These are phyloP conservation scores for Mycena floridula DNA, from an alignment of 768 basidiomycete genomes.

Conservation along the genomic window DNA sequence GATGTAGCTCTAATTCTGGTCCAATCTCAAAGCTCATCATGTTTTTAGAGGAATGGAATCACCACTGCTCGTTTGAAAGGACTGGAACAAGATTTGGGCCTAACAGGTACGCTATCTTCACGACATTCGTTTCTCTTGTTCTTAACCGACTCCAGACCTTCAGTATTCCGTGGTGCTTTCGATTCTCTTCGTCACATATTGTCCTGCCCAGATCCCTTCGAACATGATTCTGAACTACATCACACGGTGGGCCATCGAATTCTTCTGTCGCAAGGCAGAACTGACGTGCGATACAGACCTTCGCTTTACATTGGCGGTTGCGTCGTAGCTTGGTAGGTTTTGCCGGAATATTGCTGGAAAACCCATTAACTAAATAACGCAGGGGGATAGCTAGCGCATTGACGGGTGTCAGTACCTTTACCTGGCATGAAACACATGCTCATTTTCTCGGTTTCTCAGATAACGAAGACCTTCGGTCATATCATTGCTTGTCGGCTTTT, in stretches of 20 bases:
- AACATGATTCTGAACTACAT: slow-evolving; percentile 60
- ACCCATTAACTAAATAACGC: too few species aligned
- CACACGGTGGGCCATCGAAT: slow-evolving; percentile 31
- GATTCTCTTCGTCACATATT: slow-evolving; percentile 51
- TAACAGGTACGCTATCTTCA: slow-evolving; percentile 27
- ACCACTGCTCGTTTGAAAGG: slow-evolving; percentile 45
- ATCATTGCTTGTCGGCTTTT: slow-evolving; percentile 53
- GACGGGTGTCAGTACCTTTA: too few species aligned
- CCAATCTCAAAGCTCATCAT: neutral
- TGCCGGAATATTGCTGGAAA: too few species aligned
- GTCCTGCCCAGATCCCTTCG: slow-evolving; percentile 59
- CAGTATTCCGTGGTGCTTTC: slow-evolving; percentile 49
- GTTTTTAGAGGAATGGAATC: slow-evolving; percentile 38
- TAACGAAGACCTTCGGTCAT: slow-evolving; percentile 47
- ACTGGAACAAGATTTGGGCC: slow-evolving; percentile 39
- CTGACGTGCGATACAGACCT: slow-evolving; percentile 33
- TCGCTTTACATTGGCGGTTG: slow-evolving; percentile 57
- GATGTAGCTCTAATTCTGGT: slow-evolving; percentile 34
- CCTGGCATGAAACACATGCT: slow-evolving; percentile 13
- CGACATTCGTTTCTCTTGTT: slow-evolving; percentile 6
- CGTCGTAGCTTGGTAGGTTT: slow-evolving; percentile 53
- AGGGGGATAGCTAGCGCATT: slow-evolving; percentile 58
- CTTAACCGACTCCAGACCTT: slow-evolving; percentile 20
- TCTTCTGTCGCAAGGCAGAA: neutral
- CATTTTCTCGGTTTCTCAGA: slow-evolving; percentile 22